Conservation (phyloP, 768 basidiomycete species). For the Pleurotus cornucopiae region DNA sequence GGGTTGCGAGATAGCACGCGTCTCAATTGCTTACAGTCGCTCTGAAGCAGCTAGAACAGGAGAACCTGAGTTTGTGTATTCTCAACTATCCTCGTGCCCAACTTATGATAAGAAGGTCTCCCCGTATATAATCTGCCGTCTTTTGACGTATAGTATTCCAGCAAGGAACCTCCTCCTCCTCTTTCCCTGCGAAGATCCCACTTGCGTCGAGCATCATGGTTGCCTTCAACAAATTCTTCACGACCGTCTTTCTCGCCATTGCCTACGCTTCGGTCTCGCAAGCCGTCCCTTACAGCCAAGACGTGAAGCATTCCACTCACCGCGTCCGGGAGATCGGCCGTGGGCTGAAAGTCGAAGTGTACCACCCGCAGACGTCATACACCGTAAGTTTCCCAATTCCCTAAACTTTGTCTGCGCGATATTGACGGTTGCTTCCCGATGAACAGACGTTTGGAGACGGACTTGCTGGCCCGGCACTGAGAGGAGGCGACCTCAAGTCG, state of each 20-base stretch:
- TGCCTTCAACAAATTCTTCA: constrained; percentile 21
- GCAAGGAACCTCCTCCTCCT: neutral
- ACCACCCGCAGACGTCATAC: constrained; percentile 31
- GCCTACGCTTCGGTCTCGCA: constrained; percentile 20
- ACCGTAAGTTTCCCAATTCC: constrained; percentile 18
- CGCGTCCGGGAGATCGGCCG: constrained; percentile 23
- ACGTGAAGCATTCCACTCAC: constrained; percentile 28
- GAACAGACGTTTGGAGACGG: constrained; percentile 24
- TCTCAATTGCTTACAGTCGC: neutral
- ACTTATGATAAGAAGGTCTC: neutral
- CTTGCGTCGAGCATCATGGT: neutral
- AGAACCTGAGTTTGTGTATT: neutral
- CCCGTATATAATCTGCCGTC: neutral
- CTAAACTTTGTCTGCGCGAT: neutral
- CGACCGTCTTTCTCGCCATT: constrained; percentile 23
- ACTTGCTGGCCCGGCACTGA: constrained; percentile 23
- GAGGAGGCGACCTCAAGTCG: constrained; percentile 16
- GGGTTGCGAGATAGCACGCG: no score
- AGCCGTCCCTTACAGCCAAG: constrained; percentile 21
- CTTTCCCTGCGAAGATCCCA: neutral
- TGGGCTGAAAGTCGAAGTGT: constrained; percentile 26
- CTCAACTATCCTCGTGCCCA: neutral
- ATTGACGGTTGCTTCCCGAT: neutral
- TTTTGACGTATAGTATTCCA: neutral
- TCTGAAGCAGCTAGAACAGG: neutral